These are phyloP conservation scores for Leccinum sublutescens DNA, from an alignment of 768 basidiomycete genomes.

Conservation along the genomic window DNA sequence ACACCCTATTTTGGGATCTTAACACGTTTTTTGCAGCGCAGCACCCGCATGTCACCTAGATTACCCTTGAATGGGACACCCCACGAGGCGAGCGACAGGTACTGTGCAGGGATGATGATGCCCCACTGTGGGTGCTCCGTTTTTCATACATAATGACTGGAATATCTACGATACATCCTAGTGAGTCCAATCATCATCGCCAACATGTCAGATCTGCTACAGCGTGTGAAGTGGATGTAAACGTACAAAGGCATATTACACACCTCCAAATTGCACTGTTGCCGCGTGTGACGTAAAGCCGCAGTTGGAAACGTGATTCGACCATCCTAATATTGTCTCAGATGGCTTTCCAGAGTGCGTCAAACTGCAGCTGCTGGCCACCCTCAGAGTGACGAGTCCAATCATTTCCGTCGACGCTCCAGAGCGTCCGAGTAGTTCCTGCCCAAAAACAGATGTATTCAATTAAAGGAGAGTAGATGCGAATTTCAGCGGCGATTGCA, in stretches of 20 bases:
- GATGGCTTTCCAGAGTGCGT: slow-evolving; percentile 30
- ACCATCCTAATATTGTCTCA: slow-evolving; percentile 11
- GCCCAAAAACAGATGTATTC: slow-evolving; percentile 36
- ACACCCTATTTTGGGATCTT: slow-evolving; percentile 25
- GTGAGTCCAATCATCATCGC: slow-evolving; percentile 19
- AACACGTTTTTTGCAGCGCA: slow-evolving; percentile 37
- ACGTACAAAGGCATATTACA: slow-evolving; percentile 26
- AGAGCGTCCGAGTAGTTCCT: slow-evolving; percentile 28
- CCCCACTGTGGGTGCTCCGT: slow-evolving; percentile 22
- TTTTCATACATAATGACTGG: slow-evolving; percentile 32
- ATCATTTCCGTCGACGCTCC: slow-evolving; percentile 37
- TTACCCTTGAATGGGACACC: slow-evolving; percentile 16
- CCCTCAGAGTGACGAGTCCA: slow-evolving; percentile 29
- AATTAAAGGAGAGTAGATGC: slow-evolving; percentile 37
- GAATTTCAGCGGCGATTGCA: slow-evolving; percentile 38
- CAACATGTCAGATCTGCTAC: slow-evolving; percentile 21
- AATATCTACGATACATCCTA: slow-evolving; percentile 24
- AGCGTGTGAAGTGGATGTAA: slow-evolving; percentile 19
- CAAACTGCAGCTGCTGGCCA: slow-evolving; percentile 27
- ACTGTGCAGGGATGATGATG: slow-evolving; percentile 24
- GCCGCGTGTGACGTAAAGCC: slow-evolving; percentile 28
- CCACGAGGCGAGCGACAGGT: slow-evolving; percentile 33
- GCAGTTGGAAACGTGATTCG: slow-evolving; percentile 17
- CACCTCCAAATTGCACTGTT: slow-evolving; percentile 21
- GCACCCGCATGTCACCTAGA: slow-evolving; percentile 29